Percentiles rank a stretch among this genome's conserved stretches.
phyloP scores from a whole-genome alignment of 805 yeast species.

The Millerozyma miso region DNA sequence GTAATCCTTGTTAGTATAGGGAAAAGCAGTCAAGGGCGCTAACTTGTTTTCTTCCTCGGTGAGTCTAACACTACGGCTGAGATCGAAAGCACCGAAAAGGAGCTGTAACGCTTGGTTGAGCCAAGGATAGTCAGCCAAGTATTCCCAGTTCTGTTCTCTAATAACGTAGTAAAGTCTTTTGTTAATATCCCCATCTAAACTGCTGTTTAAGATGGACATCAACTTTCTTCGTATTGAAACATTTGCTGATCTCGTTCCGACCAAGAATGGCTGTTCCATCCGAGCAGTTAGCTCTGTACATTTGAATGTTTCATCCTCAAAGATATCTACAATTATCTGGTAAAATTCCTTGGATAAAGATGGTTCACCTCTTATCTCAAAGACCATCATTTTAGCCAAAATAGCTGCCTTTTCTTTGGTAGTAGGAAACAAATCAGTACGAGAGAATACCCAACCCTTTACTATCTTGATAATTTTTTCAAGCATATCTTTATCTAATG shows the following conservation, averaged over 20 bases:
- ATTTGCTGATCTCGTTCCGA: conserved; percentile 84
- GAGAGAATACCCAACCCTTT: conserved; percentile 84
- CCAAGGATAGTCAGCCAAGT: conserved; percentile 90
- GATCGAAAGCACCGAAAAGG: conserved; percentile 71
- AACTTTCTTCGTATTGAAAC: conserved; percentile 68
- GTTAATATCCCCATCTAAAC: conserved; percentile 72
- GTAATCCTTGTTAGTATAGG: conserved; percentile 19
- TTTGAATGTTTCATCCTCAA: conserved; percentile 71
- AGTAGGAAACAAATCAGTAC: conserved; percentile 84
- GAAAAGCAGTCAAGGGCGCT: conserved; percentile 47
- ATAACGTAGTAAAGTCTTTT: conserved; percentile 82
- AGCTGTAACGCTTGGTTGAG: conserved; percentile 87
- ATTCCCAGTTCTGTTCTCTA: conserved; percentile 98
- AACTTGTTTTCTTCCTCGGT: conserved; percentile 47
- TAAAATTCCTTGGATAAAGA: conserved; percentile 74
- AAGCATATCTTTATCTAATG: conserved; percentile 71
- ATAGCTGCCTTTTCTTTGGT: conserved; percentile 95
- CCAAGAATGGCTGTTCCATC: conserved; percentile 93
- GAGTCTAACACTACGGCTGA: conserved; percentile 43
- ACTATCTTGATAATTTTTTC: conserved; percentile 74
- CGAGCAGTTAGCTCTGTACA: conserved; percentile 88
- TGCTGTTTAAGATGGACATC: conserved; percentile 72
- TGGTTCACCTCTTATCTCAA: conserved; percentile 83
- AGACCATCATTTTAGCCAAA: conserved; percentile 86
- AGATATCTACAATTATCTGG: conserved; percentile 80